Base-by-base conservation (phyloP, 192 early-diverging fungal species). In the Spinellus fusiger region DNA sequence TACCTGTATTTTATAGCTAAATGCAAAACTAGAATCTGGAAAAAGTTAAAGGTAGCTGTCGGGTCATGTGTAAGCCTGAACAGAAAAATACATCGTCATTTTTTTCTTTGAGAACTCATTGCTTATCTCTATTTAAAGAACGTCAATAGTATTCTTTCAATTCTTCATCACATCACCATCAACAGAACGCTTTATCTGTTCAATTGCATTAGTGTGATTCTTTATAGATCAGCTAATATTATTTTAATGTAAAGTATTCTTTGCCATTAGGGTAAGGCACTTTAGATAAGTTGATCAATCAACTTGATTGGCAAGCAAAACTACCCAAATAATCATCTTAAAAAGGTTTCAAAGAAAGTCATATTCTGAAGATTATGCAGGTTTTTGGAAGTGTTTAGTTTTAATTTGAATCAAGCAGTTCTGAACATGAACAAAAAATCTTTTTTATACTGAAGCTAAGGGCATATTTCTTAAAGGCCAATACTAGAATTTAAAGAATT, bases 351-450 rank as follows among this genome's bases (percentile, higher is more conserved):
- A 44, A 44, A 44, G 40, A 44, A 44, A 44, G 40, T 44, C 40
- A 44, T 44, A 44, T 44, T 44, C 40, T 44, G 40, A 44, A 44
- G 40, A n/a, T 44, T 44, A 44, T 44, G 40, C 40, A 44, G 18
- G 40, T 44, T 44, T 44, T 44, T 44, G 40, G 18, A 44, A 44
- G 18, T 44, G 15, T 44, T n/a, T 44, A 44, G 40, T 44, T 18
- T n/a, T n/a, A 18, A 44, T 44, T 44, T 18, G 40, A 44, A 44
- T 44, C 40, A n/a, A 44, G 3, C 13, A 44, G 40, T 44, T 44
- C 40, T 18, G 40, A 44, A 44, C 40, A 44, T 44, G 13, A 44
- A 44, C 15, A 18, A 44, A 44, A n/a, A 12, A 44, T 44, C 40
- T 44, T 12, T 18, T 44, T n/a, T n/a, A n/a, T n/a, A n/a, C n/a